Base-by-base conservation (phyloP, 2,329 filamentous ascomycete genomes). In the Pyrenophora tritici-repentis region DNA sequence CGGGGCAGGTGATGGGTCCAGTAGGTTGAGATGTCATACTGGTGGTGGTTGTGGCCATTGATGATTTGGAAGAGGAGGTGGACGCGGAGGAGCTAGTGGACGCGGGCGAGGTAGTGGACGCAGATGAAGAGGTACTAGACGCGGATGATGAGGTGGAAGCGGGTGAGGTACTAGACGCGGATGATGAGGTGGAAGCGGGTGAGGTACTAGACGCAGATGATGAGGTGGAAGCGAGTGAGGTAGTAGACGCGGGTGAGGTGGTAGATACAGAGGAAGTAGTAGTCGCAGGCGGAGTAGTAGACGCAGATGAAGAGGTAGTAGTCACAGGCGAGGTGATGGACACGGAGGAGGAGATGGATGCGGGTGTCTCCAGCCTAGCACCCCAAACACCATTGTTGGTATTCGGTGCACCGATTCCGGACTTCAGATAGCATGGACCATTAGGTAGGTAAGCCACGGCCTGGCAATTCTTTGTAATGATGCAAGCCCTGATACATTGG, bases 401-500 rank as follows among this genome's bases (percentile, higher is more conserved):
- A 9, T 26, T 37, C n/a, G 54, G 42, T 18, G 33, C 36, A 33
- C 54, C 54, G n/a, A 47, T 10, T n/a, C 38, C 51, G 13, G 10
- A 43, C 51, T 57, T 57, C 12, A 57, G 9, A 18, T 57, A 58
- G 34, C 52, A 56, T 14, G 52, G 52, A 7, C 53, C 56, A 13
- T 55, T 55, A 10, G 56, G 56, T 3, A 49, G 14, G 38, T 57
- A 59, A 4, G 54, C 50, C 12, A 55, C 54, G 10, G 33, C 48
- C 16, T 44, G 36, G 34, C 56, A 59, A 7, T 20, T n/a, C 4
- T 42, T 12, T 20, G 24, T 46, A 5, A 26, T 24, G 6, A 39
- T 46, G 17, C 56, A 59, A 32, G 43, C 47, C 9, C 44, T 39
- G 9, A 59, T 38, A 29, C 57, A 58, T 38, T 46, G 42, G 3